Percentiles rank a stretch among this genome's conserved stretches.
Conservation (phyloP, 805 yeast species). For the Metschnikowia drakensbergensis region DNA sequence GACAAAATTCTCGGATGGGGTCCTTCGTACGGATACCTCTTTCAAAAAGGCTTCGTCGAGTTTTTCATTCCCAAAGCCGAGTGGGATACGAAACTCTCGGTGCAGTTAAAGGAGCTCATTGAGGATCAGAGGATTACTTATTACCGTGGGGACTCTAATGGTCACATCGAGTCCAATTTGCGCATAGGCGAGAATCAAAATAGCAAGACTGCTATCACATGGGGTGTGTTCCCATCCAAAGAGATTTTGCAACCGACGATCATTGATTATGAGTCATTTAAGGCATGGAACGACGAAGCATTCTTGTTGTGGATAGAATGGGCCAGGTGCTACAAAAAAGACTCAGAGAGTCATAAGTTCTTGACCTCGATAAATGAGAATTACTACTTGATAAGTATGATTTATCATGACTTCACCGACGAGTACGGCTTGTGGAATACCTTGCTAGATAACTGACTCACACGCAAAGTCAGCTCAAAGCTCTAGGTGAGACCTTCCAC, state of each 20-base stretch:
- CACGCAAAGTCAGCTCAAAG: conserved; percentile 8
- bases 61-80: conserved; percentile 69
- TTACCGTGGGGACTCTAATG: conserved; percentile 65
- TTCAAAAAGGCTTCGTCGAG: conserved; percentile 88
- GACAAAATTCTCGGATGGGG: conserved; percentile 98
- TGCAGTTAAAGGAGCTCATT: conserved; percentile 40
- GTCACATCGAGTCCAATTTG: conserved; percentile 59
- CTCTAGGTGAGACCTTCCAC: conserved; percentile 6
- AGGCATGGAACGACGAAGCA: conserved; percentile 96
- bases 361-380: conserved; percentile 57
- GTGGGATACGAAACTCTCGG: conserved; percentile 59
- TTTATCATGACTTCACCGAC: conserved; percentile 77
- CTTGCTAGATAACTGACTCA: conserved; percentile 37
- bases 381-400: conserved; percentile 76
- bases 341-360: conserved; percentile 53
- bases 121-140: conserved; percentile 57
- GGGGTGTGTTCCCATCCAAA: conserved; percentile 95
- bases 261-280: conserved; percentile 86
- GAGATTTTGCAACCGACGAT: conserved; percentile 90
- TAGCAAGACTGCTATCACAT: conserved; percentile 80
- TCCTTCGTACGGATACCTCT: conserved; percentile 80
- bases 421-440: conserved; percentile 76
- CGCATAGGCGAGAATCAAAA: conserved; percentile 32
- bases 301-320: conserved; percentile 89
- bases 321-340: conserved; percentile 72